Percentiles rank a stretch among this genome's conserved stretches.
phyloP scores from a whole-genome alignment of 2,329 filamentous ascomycete genomes.

The Penicillium palitans region DNA sequence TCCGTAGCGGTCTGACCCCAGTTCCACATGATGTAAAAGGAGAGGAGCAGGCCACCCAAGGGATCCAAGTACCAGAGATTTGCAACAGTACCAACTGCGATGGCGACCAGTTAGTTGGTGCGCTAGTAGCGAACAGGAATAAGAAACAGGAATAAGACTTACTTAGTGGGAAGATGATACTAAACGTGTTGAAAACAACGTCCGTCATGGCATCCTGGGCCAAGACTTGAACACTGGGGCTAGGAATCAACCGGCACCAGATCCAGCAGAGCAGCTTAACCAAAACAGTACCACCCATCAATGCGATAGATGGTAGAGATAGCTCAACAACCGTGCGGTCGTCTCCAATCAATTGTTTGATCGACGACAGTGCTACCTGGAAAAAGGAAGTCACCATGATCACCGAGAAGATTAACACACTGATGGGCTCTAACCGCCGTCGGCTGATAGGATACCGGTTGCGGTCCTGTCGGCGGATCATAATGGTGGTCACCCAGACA shows the following conservation, averaged over 20 bases:
- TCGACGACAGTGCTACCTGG: conserved; percentile 61
- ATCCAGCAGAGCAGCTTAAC: conserved; percentile 83
- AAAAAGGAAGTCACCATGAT: conserved; percentile 67
- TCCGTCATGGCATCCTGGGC: conserved; percentile 70
- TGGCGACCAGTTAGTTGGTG: not conserved
- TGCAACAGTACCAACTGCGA: conserved; percentile 38
- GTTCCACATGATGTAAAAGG: conserved; percentile 61
- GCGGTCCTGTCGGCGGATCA: conserved; percentile 61
- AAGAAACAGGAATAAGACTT: conserved; percentile 7
- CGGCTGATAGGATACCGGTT: conserved; percentile 65
- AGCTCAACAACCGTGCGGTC: conserved; percentile 70
- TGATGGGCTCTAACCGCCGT: conserved; percentile 63
- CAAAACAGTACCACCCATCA: conserved; percentile 78
- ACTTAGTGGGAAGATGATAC: conserved; percentile 78
- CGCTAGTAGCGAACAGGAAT: not conserved
- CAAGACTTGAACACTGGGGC: conserved; percentile 80
- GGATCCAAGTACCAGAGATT: conserved; percentile 61
- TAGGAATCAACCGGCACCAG: conserved; percentile 83
- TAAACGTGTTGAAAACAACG: conserved; percentile 87
- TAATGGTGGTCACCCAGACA: conserved; percentile 60
- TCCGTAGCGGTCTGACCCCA: conserved; percentile 63
- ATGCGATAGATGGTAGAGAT: conserved; percentile 68
- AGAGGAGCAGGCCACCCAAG: conserved; percentile 61
- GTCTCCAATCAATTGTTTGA: conserved; percentile 58
- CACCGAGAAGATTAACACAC: conserved; percentile 65